Conservation (phyloP, 2,329 filamentous ascomycete species). For the Pseudogymnoascus sp. region DNA sequence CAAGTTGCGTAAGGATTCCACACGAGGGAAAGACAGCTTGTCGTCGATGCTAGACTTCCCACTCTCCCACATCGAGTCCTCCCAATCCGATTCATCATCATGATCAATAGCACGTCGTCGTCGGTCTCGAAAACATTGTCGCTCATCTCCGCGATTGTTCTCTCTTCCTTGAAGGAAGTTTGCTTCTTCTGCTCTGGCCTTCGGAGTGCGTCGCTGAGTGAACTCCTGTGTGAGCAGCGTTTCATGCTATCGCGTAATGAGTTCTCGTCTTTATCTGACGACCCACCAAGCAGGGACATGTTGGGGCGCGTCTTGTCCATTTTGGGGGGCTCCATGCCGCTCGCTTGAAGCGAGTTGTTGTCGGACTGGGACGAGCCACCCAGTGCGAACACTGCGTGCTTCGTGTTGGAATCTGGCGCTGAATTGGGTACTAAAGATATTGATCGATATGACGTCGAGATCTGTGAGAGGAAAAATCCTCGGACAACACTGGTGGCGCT, state of each 20-base stretch:
- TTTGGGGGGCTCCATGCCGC: slow-evolving; percentile 33
- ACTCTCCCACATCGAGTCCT: slow-evolving; percentile 68
- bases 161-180: slow-evolving; percentile 71
- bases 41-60: slow-evolving; percentile 77
- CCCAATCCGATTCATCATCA: slow-evolving; percentile 55
- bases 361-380: slow-evolving; percentile 30
- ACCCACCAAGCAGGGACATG: slow-evolving; percentile 68
- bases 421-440: slow-evolving; percentile 30
- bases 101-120: slow-evolving; percentile 67
- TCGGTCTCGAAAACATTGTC: slow-evolving; percentile 52
- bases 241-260: slow-evolving; percentile 49
- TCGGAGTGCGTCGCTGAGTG: slow-evolving; percentile 44
- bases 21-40: slow-evolving; percentile 74
- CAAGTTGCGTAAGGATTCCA: slow-evolving; percentile 79
- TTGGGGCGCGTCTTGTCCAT: slow-evolving; percentile 39
- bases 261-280: slow-evolving; percentile 76
- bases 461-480: slow-evolving; percentile 73
- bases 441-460: slow-evolving; percentile 59
- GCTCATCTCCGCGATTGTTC: slow-evolving; percentile 52
- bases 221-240: slow-evolving; percentile 41
- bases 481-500: slow-evolving; percentile 61
- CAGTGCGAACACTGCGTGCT: slow-evolving; percentile 45
- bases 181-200: slow-evolving; percentile 57
- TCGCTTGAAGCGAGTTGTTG: slow-evolving; percentile 27
- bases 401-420: slow-evolving; percentile 42